phyloP scores from a whole-genome alignment of 768 basidiomycete species.

The Leucosporidium creatinivorum region DNA sequence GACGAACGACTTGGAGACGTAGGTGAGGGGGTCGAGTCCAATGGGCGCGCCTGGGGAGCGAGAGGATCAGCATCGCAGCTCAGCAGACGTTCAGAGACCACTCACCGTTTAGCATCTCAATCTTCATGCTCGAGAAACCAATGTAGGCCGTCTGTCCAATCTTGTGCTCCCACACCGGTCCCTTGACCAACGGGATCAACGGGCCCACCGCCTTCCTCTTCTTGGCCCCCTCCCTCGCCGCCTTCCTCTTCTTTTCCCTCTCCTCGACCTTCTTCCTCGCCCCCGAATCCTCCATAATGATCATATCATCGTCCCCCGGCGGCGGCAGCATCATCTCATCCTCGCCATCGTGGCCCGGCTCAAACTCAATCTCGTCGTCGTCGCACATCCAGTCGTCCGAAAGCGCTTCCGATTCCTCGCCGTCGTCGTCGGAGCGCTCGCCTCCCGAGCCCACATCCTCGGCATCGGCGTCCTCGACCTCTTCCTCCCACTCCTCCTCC shows the following conservation, averaged over 20 bases:
- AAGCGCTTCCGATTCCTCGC: slow-evolving; percentile 11
- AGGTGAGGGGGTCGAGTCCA: slow-evolving; percentile 2
- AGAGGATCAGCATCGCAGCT: not conserved
- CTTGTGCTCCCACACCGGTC: slow-evolving; percentile 22
- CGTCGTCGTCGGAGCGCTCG: slow-evolving; percentile 22
- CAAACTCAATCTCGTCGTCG: slow-evolving; percentile 37
- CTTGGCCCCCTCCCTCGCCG: slow-evolving; percentile 8
- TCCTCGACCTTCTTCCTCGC: slow-evolving; percentile 17
- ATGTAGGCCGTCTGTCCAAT: not conserved
- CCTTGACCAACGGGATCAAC: slow-evolving; percentile 17
- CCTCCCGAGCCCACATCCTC: slow-evolving; percentile 27
- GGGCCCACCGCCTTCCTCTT: slow-evolving; percentile 15
- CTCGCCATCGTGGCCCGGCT: slow-evolving; percentile 31
- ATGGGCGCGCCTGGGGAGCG: not conserved
- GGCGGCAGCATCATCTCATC: slow-evolving; percentile 7
- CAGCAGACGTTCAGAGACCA: not conserved
- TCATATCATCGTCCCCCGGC: slow-evolving; percentile 10
- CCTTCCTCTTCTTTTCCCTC: slow-evolving; percentile 11
- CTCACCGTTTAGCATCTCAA: slow-evolving; percentile 33
- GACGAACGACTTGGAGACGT: not conserved
- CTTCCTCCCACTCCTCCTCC: slow-evolving; percentile 88
- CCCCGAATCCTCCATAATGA: not conserved
- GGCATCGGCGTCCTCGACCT: slow-evolving; percentile 49
- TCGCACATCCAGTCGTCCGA: slow-evolving; percentile 34
- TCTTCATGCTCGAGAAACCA: slow-evolving; percentile 16